Conservation (phyloP, 1,139 yeast genomes). For the Candida sp. region DNA sequence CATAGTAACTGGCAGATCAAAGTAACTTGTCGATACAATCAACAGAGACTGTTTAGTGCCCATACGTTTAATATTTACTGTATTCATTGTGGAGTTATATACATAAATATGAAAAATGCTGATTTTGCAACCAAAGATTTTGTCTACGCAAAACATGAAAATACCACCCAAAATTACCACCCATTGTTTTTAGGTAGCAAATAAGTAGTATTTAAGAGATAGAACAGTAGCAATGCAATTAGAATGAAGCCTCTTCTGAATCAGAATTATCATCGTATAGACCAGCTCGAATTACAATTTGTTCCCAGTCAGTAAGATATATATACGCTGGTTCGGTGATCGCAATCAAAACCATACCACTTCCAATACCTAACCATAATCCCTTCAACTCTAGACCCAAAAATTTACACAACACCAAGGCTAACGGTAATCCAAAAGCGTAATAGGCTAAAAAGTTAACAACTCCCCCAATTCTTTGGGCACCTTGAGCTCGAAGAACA, state of each 20-base stretch:
- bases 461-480: slow-evolving; percentile 79
- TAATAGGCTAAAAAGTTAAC: slow-evolving; percentile 77
- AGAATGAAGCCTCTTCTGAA: not conserved
- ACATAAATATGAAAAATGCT: not conserved
- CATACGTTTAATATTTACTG: not conserved
- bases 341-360: slow-evolving; percentile 73
- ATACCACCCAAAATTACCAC: not conserved
- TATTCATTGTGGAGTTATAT: not conserved
- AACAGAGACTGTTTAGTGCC: not conserved
- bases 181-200: too few species aligned
- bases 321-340: slow-evolving; percentile 47
- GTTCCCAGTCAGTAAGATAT: slow-evolving; percentile 40
- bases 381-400: slow-evolving; percentile 58
- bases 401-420: slow-evolving; percentile 58
- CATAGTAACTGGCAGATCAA: slow-evolving; percentile 1
- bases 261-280: slow-evolving; percentile 7
- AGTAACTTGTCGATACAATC: not conserved
- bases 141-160: not conserved
- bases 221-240: too few species aligned
- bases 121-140: not conserved
- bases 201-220: too few species aligned
- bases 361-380: slow-evolving; percentile 85
- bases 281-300: slow-evolving; percentile 29
- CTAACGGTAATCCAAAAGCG: slow-evolving; percentile 58
- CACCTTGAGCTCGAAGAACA: slow-evolving; percentile 80